Evolutionary conservation across 257 asterid genomes (phyloP), one percentile per base, ranked within the genome.

Genomic region (Lavandula angustifolia): DNA sequence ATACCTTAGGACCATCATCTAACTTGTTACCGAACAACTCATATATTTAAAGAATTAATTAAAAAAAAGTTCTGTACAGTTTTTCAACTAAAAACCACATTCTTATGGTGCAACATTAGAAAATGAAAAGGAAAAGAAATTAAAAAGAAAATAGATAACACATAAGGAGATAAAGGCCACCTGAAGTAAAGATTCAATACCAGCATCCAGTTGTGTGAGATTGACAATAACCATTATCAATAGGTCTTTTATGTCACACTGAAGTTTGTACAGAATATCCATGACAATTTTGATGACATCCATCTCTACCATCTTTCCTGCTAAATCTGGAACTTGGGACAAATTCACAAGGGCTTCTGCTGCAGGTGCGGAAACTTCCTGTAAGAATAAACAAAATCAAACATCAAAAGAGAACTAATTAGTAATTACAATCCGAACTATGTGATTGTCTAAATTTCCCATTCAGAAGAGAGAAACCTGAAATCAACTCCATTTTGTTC

Each of bases 301-400:
- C 81, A 79, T 71, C 60, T 80, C 86, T 7, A 84, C 84, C 95
- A 87, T 86, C 81, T 83, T 75, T 75, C 46, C 83, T 27, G 92
- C 92, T 48, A 91, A 72, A 65, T 85, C 87, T 37, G 73, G 69
- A 72, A 78, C 77, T 61, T 79, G 96, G 0, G 99, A 94, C 77
- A 94, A 69, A 86, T 94, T 94, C 53, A 90, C 91, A 29, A 94
- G 89, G 64, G 96, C 91, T 80, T 85, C 87, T 71, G 89, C 96
- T 3, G 95, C 97, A 61, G 99, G 96, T 75, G 84, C 97, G 8
- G 97, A 87, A 55, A 84, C 88, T 73, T 85, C 97, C 97, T 94
- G 82, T 72, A 76, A 54, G 57, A 69, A 64, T 13, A 53, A 56
- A 67, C 31, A 48, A 68, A 70, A 29, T 56, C 41, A 71, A 62